Evolutionary conservation across 257 asterid genomes (phyloP), one percentile per base, ranked within the genome.

Genomic region (Misopates orontium): DNA sequence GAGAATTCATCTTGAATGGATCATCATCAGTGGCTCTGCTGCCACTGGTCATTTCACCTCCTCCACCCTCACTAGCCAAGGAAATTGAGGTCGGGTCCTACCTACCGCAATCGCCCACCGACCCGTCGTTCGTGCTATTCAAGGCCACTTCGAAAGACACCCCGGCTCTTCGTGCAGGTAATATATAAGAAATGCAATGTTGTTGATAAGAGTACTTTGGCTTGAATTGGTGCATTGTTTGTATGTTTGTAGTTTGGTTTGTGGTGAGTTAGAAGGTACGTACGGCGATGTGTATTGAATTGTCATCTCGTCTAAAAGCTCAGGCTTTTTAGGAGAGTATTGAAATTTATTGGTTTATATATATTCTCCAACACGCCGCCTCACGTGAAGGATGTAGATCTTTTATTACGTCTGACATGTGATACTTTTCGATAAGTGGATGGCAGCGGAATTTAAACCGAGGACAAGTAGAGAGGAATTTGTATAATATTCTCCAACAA

Each of bases 111-210:
- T 87, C 89, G 13, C 82, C 95, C 0, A n/a, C 64, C 67, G 78
- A 90, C 80, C 90, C 92, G 6, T 80, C 97, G 40, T 94, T 94
- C 76, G 99, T 94, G 17, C 79, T 88, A 69, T 94, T 88, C 81
- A 73, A 85, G 41, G 97, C 97, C 68, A 82, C 95, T 22, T 49
- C 85, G 0, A 88, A 86, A 67, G 97, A 94, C 78, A 93, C 99
- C 60, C 99, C 99, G 71, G 97, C 99, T 54, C 96, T 93, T 52
- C 99, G 99, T 74, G 99, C 97, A 70, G 99, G 99, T 93, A 84
- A 66, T 70, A 20, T n/a, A 45, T 3, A 8, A 36, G 4, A 28
- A 8, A 36, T 36, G 10, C 11, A 9, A 36, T 36, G 42, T 36
- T 36, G 42, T 28, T 3, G 36, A 28, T 45, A 45, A 45, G 51